Evolutionary conservation across 176 grass and related monocot genomes (phyloP), one percentile per base, ranked within the genome.

Genomic region (Paspalum vaginatum): DNA sequence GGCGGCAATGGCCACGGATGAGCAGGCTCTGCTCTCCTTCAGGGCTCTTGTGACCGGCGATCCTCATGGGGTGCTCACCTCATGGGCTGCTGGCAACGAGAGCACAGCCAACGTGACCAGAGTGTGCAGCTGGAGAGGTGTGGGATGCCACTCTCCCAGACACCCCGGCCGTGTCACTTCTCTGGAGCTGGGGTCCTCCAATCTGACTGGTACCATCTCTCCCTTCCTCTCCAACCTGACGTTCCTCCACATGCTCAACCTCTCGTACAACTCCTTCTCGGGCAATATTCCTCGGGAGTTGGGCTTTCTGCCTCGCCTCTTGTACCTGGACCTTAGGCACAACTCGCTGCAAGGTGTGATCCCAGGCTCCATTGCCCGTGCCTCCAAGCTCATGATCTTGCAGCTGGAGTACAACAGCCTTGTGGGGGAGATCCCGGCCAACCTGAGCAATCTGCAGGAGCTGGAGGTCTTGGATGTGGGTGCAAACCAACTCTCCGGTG

Each of bases 211-310:
- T 17, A 18, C 38, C 17, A 6, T 83, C 14, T 65, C 70, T 20
- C 80, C 59, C 9, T 55, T 63, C 60, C 45, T 83, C 1, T 15
- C 21, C 47, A 83, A 83, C 71, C 58, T 83, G 49, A 75, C 81
- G 15, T 75, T 83, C 60, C 70, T 83, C 60, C 16, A 5, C 14
- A 83, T 6, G 15, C 81, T 83, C 21, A 75, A 83, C 81, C 70
- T 83, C 81, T 83, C 81, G 0, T 2, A 45, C 39, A 83, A 83
- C 70, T 55, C 6, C 49, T 40, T 83, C n/a, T 75, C 71, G 0
- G 81, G 70, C 16, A 6, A 54, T 9, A 55, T 83, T 16, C 70
- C 39, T 0, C 21, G 16, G 39, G 61, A 83, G 60, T 60, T 75
- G 4, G 38, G 70, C 38, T 54, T 46, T 2, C 39, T 83, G 22